A percentile compares a stretch with the other conserved stretches of the same genome.
Evolutionary conservation across 108 stramenopile species (phyloP).

Genomic region (Nitzschia inconspicua): DNA sequence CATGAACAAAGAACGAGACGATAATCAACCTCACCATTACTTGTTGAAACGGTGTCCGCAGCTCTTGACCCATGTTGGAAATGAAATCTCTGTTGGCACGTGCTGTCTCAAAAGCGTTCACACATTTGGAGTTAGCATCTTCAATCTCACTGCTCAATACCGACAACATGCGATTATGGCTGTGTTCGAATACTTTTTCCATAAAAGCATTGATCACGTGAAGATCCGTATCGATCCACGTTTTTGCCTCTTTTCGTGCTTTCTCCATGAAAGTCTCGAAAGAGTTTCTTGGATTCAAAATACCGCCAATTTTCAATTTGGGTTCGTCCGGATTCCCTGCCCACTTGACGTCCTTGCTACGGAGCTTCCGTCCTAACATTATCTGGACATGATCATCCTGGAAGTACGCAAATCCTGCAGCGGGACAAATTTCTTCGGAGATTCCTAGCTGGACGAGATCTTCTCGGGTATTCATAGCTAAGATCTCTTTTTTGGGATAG

Average conservation of each 20-base stretch:
- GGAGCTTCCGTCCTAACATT: constrained; percentile 9
- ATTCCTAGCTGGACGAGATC: constrained; percentile 2
- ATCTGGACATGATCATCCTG: constrained; percentile 3
- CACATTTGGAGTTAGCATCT: constrained; percentile 12
- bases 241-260: constrained; percentile 6
- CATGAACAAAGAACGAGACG: too few relatives aligned
- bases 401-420: constrained; percentile 14
- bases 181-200: constrained; percentile 17
- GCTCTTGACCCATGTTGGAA: not conserved
- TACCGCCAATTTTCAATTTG: constrained; percentile 21
- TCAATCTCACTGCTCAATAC: constrained; percentile 7
- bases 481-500: constrained; percentile 1
- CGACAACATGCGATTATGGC: constrained; percentile 5
- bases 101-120: constrained; percentile 10
- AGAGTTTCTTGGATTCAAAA: constrained; percentile 17
- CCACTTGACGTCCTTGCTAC: constrained; percentile 16
- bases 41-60: not conserved
- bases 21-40: too few relatives aligned
- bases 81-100: not conserved
- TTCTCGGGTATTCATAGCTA: not conserved
- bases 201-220: constrained; percentile 7
- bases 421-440: constrained; percentile 8
- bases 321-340: constrained; percentile 25
- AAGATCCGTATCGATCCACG: constrained; percentile 10
- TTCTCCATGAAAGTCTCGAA: constrained; percentile 25